These are phyloP conservation scores for Ampelomyces quisqualis DNA, from an alignment of 2,329 filamentous ascomycete genomes.

Conservation along the genomic window DNA sequence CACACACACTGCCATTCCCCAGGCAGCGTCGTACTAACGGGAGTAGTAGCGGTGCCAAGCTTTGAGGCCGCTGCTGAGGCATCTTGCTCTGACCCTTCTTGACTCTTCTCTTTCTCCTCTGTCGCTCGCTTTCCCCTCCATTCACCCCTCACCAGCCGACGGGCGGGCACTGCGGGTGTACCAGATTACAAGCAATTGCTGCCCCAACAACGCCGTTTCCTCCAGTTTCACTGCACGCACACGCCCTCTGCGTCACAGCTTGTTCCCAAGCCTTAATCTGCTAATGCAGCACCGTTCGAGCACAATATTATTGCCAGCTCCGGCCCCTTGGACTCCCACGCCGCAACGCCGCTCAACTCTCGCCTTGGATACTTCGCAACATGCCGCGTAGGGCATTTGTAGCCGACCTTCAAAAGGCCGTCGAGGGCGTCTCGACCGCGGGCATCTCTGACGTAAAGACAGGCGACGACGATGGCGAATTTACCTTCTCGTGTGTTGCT, in stretches of 20 bases:
- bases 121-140: constrained; percentile 5
- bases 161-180: background rate
- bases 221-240: background rate
- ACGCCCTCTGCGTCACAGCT: constrained; percentile 7
- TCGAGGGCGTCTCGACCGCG: constrained; percentile 42
- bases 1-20: constrained; percentile 4
- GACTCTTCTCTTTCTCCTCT: constrained; percentile 4
- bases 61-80: constrained; percentile 4
- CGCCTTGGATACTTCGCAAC: constrained; percentile 8
- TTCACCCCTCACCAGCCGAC: background rate
- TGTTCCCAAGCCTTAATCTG: background rate
- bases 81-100: constrained; percentile 1
- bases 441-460: constrained; percentile 58
- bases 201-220: background rate
- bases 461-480: constrained; percentile 71
- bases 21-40: constrained; percentile 15
- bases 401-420: constrained; percentile 55
- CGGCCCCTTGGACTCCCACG: constrained; percentile 2
- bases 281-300: no score
- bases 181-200: constrained; percentile 1
- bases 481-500: constrained; percentile 57
- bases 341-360: background rate
- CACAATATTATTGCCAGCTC: no score
- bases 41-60: constrained; percentile 13
- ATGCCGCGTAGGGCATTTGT: constrained; percentile 71